These are phyloP conservation scores for Diaporthe sp. DNA, from an alignment of 2,329 filamentous ascomycete genomes.

Conservation along the genomic window DNA sequence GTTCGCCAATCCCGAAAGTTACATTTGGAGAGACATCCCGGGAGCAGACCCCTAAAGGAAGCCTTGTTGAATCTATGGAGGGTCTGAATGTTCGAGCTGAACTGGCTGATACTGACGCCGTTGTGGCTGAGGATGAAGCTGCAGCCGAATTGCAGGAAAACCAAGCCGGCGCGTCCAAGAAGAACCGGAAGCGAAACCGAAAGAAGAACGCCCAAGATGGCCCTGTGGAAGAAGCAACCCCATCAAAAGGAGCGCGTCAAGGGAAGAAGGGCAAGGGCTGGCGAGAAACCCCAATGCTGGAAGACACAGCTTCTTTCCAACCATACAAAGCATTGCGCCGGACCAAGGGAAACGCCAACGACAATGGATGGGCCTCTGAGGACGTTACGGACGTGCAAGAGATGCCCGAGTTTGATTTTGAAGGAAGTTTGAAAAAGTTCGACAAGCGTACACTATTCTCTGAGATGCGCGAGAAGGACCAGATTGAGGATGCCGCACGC, in stretches of 20 bases:
- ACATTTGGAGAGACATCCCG: conserved; percentile 34
- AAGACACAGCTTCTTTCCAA: conserved; percentile 73
- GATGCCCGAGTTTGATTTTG: conserved; percentile 95
- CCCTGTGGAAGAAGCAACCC: conserved; percentile 46
- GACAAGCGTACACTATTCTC: conserved; percentile 94
- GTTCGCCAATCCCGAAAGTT: conserved; percentile 35
- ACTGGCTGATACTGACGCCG: conserved; percentile 42
- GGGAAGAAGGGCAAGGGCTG: conserved; percentile 65
- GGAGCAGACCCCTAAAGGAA: conserved; percentile 42
- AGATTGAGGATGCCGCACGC: conserved; percentile 89
- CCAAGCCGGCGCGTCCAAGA: conserved; percentile 46
- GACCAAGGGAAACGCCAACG: conserved; percentile 61
- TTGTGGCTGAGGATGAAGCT: conserved; percentile 41
- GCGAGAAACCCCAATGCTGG: conserved; percentile 71
- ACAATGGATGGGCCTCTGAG: conserved; percentile 95
- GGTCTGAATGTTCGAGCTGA: conserved; percentile 44
- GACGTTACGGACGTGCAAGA: conserved; percentile 96
- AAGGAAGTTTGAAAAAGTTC: conserved; percentile 90
- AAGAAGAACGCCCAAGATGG: conserved; percentile 48
- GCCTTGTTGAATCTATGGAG: conserved; percentile 44
- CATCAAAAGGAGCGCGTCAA: conserved; percentile 40
- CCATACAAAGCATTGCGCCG: conserved; percentile 73
- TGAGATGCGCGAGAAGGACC: conserved; percentile 90
- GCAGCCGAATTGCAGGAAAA: conserved; percentile 43
- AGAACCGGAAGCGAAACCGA: conserved; percentile 50